Base-by-base conservation (phyloP, 176 grass and related monocot species). In the Musa itinerans region DNA sequence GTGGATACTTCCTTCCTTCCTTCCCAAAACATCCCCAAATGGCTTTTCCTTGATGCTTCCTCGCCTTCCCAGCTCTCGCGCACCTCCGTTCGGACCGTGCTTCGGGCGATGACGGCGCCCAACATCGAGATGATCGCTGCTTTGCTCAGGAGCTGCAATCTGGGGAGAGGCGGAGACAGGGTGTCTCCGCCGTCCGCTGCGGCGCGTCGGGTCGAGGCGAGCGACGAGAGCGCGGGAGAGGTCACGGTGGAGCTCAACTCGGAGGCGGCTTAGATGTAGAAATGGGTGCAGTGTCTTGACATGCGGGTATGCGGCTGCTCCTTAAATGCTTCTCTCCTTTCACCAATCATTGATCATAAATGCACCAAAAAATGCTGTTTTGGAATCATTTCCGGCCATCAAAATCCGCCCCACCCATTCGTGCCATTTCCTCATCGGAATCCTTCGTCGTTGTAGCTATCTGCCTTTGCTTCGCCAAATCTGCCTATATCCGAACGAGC, bases 231-330 rank as follows among this genome's bases (percentile, higher is more conserved):
- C 81, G 72, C 17, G 15, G 52, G 83, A 53, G 67, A 71, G 29
- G 79, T 89, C 78, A 86, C 90, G 51, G 90, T 98, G 63, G 94
- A 93, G 86, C 86, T 98, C 71, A 98, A 98, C 90, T 98, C 90
- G 70, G 86, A 93, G 10, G 70, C 89, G 55, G 78, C 94, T n/a
- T n/a, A n/a, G n/a, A n/a, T n/a, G n/a, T n/a, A n/a, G n/a, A n/a
- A n/a, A n/a, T 98, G 94, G 94, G 90, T 93, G 80, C 94, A 98
- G 80, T 98, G 94, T 72, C 94, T 98, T 71, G 94, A 98, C 85
- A 87, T 98, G 78, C 86, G 86, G 86, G 94, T 98, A 93, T 26
- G 79, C 13, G 27, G 2, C 80, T 61, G 10, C 14, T 21, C 5
- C 15, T 54, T 48, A 64, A 73, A 63, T 69, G 6, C 10, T 51